Base-by-base conservation (phyloP, 306 rosid genomes). In the Quercus alba region DNA sequence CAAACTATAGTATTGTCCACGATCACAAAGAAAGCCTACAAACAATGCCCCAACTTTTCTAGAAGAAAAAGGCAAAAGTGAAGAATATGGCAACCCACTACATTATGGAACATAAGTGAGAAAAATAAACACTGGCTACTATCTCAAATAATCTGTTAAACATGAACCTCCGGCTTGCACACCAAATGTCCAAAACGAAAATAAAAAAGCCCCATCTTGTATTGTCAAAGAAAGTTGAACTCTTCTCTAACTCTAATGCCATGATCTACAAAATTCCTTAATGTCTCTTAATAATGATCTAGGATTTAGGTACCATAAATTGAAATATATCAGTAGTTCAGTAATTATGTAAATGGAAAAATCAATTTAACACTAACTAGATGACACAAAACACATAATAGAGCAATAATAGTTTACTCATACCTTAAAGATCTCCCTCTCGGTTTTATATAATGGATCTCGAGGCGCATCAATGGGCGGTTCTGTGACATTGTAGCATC, bases 401-500 rank as follows among this genome's bases (percentile, higher is more conserved):
- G 51, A 20, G 57, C 68, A 81, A 49, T 44, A 71, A 20, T 8
- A 33, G 17, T 67, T 35, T 56, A 26, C 5, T 54, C 81, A 62
- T 87, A 92, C 99, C 99, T 94, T 94, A 9, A 56, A 66, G 49
- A 94, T 72, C 72, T 94, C 97, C 86, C 94, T 88, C 75, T 91
- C 92, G 4, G 89, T 74, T 85, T 93, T 94, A 84, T 93, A 94
- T 19, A 94, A 77, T 44, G 99, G 99, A 81, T 93, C 99, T 77
- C 97, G 90, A 18, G 92, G 97, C 25, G 97, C 97, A 84, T 93
- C 97, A 81, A 94, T 87, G 5, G 99, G 97, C 74, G 97, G 99
- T 82, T 94, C 99, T 4, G 95, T 93, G 51, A 94, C 99, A 79
- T 93, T 89, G 80, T 93, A 87, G 88, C 84, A 46, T 78, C 92